Conservation (phyloP, 495 filamentous ascomycete genomes). For the Xylaria intraflava region DNA sequence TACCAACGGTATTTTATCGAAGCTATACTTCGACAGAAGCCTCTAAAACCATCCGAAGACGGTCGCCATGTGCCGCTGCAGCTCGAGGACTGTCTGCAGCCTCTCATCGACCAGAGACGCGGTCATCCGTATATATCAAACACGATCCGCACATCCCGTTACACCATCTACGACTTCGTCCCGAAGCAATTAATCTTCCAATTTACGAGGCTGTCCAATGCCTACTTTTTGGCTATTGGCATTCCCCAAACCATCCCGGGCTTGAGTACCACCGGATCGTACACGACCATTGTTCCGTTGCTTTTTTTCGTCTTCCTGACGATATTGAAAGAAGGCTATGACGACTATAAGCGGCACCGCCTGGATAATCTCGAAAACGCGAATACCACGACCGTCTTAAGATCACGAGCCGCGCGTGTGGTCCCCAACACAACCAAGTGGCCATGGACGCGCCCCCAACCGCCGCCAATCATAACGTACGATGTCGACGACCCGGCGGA, state of each 20-base stretch:
- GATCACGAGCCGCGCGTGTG: neutral
- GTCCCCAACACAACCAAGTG: slow-evolving; percentile 7
- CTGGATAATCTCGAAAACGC: slow-evolving; percentile 85
- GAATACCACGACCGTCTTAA: slow-evolving; percentile 53
- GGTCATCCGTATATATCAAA: slow-evolving; percentile 67
- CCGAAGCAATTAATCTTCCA: slow-evolving; percentile 84
- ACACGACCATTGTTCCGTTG: slow-evolving; percentile 78
- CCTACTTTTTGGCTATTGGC: slow-evolving; percentile 81
- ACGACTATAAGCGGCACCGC: slow-evolving; percentile 77
- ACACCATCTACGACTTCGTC: slow-evolving; percentile 81
- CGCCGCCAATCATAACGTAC: neutral
- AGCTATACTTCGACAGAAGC: slow-evolving; percentile 30
- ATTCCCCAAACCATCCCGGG: slow-evolving; percentile 84
- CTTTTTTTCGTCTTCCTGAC: slow-evolving; percentile 79
- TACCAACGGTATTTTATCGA: slow-evolving; percentile 31
- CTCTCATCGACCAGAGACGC: slow-evolving; percentile 69
- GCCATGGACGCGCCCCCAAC: slow-evolving; percentile 5
- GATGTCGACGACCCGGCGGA: slow-evolving; percentile 2
- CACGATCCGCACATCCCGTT: slow-evolving; percentile 75
- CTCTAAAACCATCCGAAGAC: slow-evolving; percentile 34
- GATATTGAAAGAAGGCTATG: slow-evolving; percentile 86
- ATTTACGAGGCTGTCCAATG: slow-evolving; percentile 88
- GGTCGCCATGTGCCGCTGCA: slow-evolving; percentile 62
- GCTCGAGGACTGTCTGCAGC: slow-evolving; percentile 37
- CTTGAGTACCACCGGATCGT: slow-evolving; percentile 83